Evolutionary conservation across 2,329 filamentous ascomycete genomes (phyloP).

Genomic region (Cylindrodendrum hubeiense): DNA sequence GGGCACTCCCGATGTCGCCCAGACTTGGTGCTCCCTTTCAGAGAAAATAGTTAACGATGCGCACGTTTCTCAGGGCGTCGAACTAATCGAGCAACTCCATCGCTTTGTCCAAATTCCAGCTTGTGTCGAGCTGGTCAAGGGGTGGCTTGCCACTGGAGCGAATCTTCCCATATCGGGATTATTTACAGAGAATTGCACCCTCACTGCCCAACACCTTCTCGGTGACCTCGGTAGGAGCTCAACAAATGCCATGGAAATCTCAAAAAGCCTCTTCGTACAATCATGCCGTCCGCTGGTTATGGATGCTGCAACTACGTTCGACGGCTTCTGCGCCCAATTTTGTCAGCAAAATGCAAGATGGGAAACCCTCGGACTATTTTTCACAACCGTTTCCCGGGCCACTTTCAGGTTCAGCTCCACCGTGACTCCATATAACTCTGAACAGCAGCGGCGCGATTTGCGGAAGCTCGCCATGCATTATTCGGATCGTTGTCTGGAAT

Average conservation of each 20-base stretch:
- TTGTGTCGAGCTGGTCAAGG: slow-evolving; percentile 6
- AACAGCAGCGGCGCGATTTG: slow-evolving; percentile 28
- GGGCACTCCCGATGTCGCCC: not conserved
- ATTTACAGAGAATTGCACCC: slow-evolving; percentile 7
- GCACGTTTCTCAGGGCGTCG: slow-evolving; percentile 11
- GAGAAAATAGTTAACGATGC: not conserved
- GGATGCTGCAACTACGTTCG: slow-evolving; percentile 4
- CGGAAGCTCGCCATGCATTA: slow-evolving; percentile 32
- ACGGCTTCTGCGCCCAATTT: slow-evolving; percentile 31
- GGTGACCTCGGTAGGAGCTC: not conserved
- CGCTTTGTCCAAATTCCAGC: slow-evolving; percentile 1
- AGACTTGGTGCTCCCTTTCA: not conserved
- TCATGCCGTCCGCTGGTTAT: slow-evolving; percentile 14
- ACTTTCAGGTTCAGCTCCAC: slow-evolving; percentile 30
- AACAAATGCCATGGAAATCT: slow-evolving; percentile 1
- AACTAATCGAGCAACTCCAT: slow-evolving; percentile 8
- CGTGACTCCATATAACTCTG: slow-evolving; percentile 25
- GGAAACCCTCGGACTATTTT: slow-evolving; percentile 43
- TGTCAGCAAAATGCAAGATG: slow-evolving; percentile 32
- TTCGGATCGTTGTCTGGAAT: slow-evolving; percentile 41
- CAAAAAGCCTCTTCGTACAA: slow-evolving; percentile 25
- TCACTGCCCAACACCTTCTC: not conserved
- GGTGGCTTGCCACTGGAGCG: not conserved
- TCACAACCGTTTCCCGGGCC: slow-evolving; percentile 39
- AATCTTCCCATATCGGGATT: slow-evolving; percentile 17